Percentiles rank a stretch among this genome's conserved stretches.
Evolutionary conservation across 495 filamentous ascomycete genomes (phyloP).

Genomic region (Aspergillus kassunensis): DNA sequence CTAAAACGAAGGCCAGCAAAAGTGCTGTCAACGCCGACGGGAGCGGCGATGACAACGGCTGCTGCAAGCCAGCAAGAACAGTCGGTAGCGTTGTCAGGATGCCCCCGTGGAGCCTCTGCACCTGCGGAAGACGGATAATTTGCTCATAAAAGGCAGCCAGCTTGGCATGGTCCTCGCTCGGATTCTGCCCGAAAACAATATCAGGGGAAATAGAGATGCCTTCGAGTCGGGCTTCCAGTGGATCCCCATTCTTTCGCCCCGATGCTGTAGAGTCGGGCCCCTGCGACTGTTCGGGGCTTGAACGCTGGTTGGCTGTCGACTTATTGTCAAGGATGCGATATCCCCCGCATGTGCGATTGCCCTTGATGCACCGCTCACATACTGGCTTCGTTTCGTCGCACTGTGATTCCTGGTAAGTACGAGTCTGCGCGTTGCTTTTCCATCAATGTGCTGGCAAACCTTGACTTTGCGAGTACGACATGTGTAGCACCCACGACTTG

Average conservation of each 20-base stretch:
- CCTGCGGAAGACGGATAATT: slow-evolving; percentile 1
- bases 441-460: background rate
- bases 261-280: background rate
- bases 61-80: background rate
- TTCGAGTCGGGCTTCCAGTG: background rate
- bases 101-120: background rate
- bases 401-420: background rate
- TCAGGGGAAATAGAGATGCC: background rate
- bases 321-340: slow-evolving; percentile 2
- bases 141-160: background rate
- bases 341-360: slow-evolving; percentile 2
- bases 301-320: background rate
- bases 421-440: background rate
- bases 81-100: background rate
- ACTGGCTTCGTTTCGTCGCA: slow-evolving; percentile 5
- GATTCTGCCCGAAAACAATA: background rate
- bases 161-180: background rate
- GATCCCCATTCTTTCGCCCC: background rate
- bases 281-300: background rate
- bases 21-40: slow-evolving; percentile 2
- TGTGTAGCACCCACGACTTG: slow-evolving; percentile 7
- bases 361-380: slow-evolving; percentile 4
- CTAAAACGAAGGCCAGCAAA: background rate
- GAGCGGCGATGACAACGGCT: background rate
- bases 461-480: slow-evolving; percentile 11